phyloP scores from a whole-genome alignment of 805 yeast species.

The Wickerhamia fluorescens region DNA sequence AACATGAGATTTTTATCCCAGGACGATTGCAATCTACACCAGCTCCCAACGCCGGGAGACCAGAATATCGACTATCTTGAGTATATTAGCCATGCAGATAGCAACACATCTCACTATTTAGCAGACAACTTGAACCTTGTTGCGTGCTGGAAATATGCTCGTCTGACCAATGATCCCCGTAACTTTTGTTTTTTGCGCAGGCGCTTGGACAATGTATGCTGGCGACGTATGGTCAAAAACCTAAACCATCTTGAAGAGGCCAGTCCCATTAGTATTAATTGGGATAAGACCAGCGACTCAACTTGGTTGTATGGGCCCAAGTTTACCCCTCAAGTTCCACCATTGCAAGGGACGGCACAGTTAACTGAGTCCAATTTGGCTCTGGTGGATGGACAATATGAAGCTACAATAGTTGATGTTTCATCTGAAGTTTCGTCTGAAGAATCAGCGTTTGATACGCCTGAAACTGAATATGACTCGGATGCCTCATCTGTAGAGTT shows the following conservation, averaged over 20 bases:
- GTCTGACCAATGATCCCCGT: conserved; percentile 2
- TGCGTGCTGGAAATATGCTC: conserved; percentile 7
- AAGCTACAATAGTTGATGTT: too few species aligned
- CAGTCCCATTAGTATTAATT: conserved; percentile 41
- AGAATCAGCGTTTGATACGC: too few species aligned
- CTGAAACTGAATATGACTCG: too few species aligned
- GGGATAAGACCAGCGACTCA: conserved; percentile 49
- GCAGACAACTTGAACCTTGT: conserved; percentile 13
- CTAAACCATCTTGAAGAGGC: conserved; percentile 20
- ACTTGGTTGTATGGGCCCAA: conserved; percentile 52
- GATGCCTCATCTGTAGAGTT: too few species aligned
- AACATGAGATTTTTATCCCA: too few species aligned
- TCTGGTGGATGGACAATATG: too few species aligned
- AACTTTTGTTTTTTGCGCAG: conserved; percentile 1
- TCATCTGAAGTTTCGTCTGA: too few species aligned
- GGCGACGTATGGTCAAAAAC: conserved; percentile 35
- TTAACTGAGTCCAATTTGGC: too few species aligned
- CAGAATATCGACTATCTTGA: conserved; percentile 29
- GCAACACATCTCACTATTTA: conserved; percentile 3
- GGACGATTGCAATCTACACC: too few species aligned
- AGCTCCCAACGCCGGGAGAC: not conserved
- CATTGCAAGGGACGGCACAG: too few species aligned
- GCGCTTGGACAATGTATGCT: conserved; percentile 26
- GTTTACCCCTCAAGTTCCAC: too few species aligned
- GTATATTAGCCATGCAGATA: conserved; percentile 1